Evolutionary conservation across 805 yeast genomes (phyloP), one percentile per base, ranked within the genome.

Genomic region (Maudiozyma pseudohumilis): DNA sequence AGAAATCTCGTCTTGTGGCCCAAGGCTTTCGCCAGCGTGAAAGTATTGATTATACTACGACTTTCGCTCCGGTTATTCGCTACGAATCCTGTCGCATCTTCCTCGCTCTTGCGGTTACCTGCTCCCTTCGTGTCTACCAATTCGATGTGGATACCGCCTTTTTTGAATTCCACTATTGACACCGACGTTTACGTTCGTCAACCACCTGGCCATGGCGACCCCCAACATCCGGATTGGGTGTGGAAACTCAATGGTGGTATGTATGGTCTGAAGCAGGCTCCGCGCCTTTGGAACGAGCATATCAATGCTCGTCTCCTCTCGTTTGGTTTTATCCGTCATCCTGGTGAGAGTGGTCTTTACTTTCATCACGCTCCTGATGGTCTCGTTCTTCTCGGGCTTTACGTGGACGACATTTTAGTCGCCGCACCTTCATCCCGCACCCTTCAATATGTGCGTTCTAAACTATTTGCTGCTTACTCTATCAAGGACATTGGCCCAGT

Each of bases 241-340:
- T 43, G 47, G 47, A 34, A 39, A 24, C 26, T 45, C 15, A 17
- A 29, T 15, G 37, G 38, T 22, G 45, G 38, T 5, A 38, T 45
- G 39, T 45, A 45, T 36, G 47, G 47, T 17, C 26, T 43, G 8
- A 42, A 42, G 32, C 48, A 45, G 21, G 34, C 42, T 3, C 48
- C 44, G 2, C 18, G 57, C 52, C 21, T 58, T 55, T 25, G 52
- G 60, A 39, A 51, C 50, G 44, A 56, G 48, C 42, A 50, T 48
- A 41, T 55, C 49, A 33, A 55, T 55, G 7, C 49, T 45, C 32
- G 49, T 52, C 42, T 52, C 44, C 13, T 46, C 49, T 6, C 34
- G 43, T 35, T 60, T 52, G 47, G 47, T 27, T 28, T 50, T 48
- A 26, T 2, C 5, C 35, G 35, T 4, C 38, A 39, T 19, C 25